Evolutionary conservation across 2,329 filamentous ascomycete species (phyloP).

Genomic region (Microdochium bolleyi): DNA sequence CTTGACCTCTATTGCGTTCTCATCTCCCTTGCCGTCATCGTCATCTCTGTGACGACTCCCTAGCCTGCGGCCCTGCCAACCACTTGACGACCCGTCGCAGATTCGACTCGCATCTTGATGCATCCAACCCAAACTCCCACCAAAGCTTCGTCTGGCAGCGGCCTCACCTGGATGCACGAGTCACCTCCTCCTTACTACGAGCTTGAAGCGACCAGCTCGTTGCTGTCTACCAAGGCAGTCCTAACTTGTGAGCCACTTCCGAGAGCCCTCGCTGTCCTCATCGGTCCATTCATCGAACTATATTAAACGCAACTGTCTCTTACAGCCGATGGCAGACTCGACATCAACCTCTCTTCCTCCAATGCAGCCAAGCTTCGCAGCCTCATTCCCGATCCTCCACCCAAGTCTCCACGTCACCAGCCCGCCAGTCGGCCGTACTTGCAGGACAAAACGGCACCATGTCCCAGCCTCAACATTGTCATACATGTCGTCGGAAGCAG

Average conservation of each 20-base stretch:
- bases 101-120: not conserved
- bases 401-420: not conserved
- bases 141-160: no score
- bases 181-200: no score
- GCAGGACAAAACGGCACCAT: not conserved
- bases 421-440: not conserved
- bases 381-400: not conserved
- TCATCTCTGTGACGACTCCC: no score
- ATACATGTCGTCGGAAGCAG: conserved; percentile 11
- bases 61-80: no score
- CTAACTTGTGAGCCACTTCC: not conserved
- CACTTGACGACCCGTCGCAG: no score
- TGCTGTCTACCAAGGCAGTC: no score
- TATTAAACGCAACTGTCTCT: not conserved
- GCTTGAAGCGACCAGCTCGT: no score
- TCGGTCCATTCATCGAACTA: not conserved
- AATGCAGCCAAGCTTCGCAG: not conserved
- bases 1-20: no score
- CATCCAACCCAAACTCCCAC: not conserved
- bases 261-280: not conserved
- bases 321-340: not conserved
- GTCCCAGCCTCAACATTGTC: conserved; percentile 5
- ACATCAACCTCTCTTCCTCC: not conserved
- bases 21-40: no score
- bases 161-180: no score